A percentile compares a stretch with the other conserved stretches of the same genome.
phyloP scores from a whole-genome alignment of 2,329 filamentous ascomycete genomes.

The Septoria linicola region DNA sequence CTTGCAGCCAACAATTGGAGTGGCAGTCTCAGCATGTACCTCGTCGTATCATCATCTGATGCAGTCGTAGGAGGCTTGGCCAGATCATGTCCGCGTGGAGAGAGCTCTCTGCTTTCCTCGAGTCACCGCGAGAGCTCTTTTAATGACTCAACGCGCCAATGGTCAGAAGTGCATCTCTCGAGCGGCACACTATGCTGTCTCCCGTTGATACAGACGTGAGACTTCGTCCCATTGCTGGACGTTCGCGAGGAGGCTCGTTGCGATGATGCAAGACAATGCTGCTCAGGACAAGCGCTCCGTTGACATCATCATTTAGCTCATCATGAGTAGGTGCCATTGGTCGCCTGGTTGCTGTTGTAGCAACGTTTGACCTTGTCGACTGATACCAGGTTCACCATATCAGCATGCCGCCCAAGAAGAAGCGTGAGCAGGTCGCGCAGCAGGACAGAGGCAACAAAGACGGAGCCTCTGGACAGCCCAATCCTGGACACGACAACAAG shows the following conservation, averaged over 20 bases:
- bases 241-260: no score
- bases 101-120: neutral
- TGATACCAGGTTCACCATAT: neutral
- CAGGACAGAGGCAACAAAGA: neutral
- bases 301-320: constrained; percentile 1
- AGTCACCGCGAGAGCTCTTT: neutral
- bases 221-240: no score
- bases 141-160: neutral
- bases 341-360: neutral
- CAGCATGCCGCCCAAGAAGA: neutral
- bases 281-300: no score
- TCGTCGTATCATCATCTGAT: no score
- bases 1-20: no score
- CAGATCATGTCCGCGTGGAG: no score
- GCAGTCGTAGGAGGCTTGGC: no score
- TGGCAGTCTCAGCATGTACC: no score
- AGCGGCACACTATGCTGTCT: no score
- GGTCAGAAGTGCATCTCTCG: neutral
- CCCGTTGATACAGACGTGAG: no score
- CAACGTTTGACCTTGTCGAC: neutral
- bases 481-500: neutral
- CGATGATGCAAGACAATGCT: no score
- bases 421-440: neutral
- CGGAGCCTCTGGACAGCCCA: neutral
- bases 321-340: neutral